These are phyloP conservation scores for Coprinellus aureogranulatus DNA, from an alignment of 768 basidiomycete genomes.

Conservation along the genomic window DNA sequence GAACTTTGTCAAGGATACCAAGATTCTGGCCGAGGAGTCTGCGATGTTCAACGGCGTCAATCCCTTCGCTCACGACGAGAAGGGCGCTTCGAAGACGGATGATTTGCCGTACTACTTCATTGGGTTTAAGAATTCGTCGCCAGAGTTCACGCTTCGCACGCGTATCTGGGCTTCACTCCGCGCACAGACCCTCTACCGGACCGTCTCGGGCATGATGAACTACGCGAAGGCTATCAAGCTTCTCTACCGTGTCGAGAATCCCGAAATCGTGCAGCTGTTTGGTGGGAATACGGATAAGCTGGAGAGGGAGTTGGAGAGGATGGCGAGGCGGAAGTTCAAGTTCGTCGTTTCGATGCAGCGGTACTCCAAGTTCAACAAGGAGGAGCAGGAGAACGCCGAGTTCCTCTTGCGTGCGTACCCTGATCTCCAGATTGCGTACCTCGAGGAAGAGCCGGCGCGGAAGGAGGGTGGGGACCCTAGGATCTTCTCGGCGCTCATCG, in stretches of 20 bases:
- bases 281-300: slow-evolving; percentile 97
- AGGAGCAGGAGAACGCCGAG: slow-evolving; percentile 98
- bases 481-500: slow-evolving; percentile 94
- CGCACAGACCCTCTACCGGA: slow-evolving; percentile 97
- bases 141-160: slow-evolving; percentile 96
- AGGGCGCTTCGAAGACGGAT: slow-evolving; percentile 77
- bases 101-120: slow-evolving; percentile 98
- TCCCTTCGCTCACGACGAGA: slow-evolving; percentile 73
- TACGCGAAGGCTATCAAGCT: slow-evolving; percentile 99
- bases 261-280: slow-evolving; percentile 95
- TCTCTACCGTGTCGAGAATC: slow-evolving; percentile 98
- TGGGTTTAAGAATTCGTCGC: slow-evolving; percentile 98
- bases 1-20: slow-evolving; percentile 99
- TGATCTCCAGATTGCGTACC: slow-evolving; percentile 96
- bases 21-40: slow-evolving; percentile 96
- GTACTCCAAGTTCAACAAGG: slow-evolving; percentile 99
- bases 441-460: slow-evolving; percentile 91
- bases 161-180: slow-evolving; percentile 99
- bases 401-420: slow-evolving; percentile 97
- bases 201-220: slow-evolving; percentile 99
- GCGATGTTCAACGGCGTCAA: slow-evolving; percentile 79
- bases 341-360: slow-evolving; percentile 99
- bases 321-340: slow-evolving; percentile 98
- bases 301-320: slow-evolving; percentile 93
- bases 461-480: slow-evolving; percentile 95